Evolutionary conservation across 148 eudicot genomes (phyloP).

Genomic region (Chenopodium album): DNA sequence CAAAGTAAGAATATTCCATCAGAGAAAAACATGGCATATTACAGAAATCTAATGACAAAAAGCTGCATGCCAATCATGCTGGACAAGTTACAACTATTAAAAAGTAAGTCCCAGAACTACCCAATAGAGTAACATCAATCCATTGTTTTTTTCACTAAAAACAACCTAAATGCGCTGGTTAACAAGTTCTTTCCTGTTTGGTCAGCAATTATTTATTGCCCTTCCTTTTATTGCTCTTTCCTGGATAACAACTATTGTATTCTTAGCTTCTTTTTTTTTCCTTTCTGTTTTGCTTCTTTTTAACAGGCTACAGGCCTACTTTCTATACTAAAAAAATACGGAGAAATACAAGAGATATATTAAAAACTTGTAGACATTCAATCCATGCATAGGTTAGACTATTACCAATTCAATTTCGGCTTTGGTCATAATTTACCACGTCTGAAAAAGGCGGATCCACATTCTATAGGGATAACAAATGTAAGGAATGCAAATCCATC

Average conservation of each 20-base stretch:
- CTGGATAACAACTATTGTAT: background rate
- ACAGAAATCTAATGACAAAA: background rate
- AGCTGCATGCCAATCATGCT: background rate
- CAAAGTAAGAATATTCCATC: background rate
- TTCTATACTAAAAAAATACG: too few species aligned
- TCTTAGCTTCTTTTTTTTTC: background rate
- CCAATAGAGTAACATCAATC: background rate
- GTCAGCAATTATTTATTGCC: background rate
- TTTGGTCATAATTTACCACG: too few species aligned
- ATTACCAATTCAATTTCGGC: too few species aligned
- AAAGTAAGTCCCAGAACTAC: background rate
- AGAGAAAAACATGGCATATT: too few species aligned
- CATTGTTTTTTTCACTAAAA: background rate
- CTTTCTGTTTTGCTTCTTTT: too few species aligned
- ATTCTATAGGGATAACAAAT: too few species aligned
- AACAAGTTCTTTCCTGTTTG: background rate
- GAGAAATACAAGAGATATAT: too few species aligned
- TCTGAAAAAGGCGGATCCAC: too few species aligned
- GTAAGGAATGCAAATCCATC: too few species aligned
- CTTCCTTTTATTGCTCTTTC: background rate
- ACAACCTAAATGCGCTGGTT: background rate
- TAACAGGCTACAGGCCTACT: too few species aligned
- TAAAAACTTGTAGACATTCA: too few species aligned
- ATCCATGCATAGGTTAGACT: too few species aligned
- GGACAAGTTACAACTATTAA: background rate